A percentile compares a stretch with the other conserved stretches of the same genome.
Evolutionary conservation across 148 eudicot genomes (phyloP).

Genomic region (Tetragonia tetragonoides): DNA sequence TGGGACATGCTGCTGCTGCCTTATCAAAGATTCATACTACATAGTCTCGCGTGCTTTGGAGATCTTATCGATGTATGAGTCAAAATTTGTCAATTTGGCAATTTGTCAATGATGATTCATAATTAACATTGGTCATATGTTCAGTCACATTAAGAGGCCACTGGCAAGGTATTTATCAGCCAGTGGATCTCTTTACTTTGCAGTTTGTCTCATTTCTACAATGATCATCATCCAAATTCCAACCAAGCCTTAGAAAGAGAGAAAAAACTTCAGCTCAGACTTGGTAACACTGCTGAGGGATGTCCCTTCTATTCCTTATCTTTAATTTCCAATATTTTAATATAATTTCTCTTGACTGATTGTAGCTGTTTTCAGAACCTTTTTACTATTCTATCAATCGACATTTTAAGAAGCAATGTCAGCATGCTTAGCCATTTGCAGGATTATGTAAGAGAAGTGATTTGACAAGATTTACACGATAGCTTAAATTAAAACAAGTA

Average conservation of each 20-base stretch:
- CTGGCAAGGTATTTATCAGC: not conserved
- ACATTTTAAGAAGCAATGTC: not conserved
- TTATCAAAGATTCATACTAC: not conserved
- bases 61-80: no score
- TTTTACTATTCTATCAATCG: not conserved
- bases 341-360: not conserved
- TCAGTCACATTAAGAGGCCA: no score
- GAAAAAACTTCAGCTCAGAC: not conserved
- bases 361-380: not conserved
- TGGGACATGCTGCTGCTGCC: not conserved
- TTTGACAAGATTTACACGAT: not conserved
- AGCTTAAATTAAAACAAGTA: not conserved
- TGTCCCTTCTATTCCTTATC: not conserved
- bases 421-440: not conserved
- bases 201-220: not conserved
- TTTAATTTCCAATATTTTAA: not conserved
- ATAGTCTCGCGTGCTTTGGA: no score
- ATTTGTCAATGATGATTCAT: no score
- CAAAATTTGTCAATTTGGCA: no score
- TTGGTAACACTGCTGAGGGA: not conserved
- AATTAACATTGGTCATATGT: no score
- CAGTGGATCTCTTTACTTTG: not conserved
- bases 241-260: not conserved
- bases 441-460: not conserved
- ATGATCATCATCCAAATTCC: not conserved